Base-by-base conservation (phyloP, 1,139 yeast genomes). In the Lipomyces yarrowii region DNA sequence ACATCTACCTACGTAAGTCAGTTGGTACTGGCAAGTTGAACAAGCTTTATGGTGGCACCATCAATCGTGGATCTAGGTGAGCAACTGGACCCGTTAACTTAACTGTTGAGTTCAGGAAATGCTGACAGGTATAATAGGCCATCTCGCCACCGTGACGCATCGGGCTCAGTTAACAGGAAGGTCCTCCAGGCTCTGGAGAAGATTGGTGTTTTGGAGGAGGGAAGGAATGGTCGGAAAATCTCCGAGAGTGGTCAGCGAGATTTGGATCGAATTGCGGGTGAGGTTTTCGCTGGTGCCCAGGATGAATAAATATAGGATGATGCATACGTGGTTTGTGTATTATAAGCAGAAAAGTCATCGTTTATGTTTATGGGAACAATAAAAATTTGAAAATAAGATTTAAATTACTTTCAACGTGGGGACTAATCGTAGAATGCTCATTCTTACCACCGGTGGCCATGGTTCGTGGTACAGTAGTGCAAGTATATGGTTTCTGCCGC, bases 161-260 rank as follows among this genome's bases (percentile, higher is more conserved):
- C 99, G 71, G 99, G 99, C 82, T 92, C 98, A 76, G 87, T 94
- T 81, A 96, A 94, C 97, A 92, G 99, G 90, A 92, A 84, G 85
- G 98, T 91, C 76, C 87, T 96, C 80, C 99, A 94, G 87, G 88
- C 98, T 79, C 91, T 94, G 81, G 98, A 93, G 88, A 92, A 93
- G 88, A 90, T 94, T 76, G 99, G 98, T 83, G 94, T 94, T 77
- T 86, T 94, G 78, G 99, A 94, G 86, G 87, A 90, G 82, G 88
- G 97, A 81, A 91, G 93, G 84, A 92, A 91, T 83, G 99, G 99
- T 83, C 96, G 99, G 89, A 92, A 94, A 86, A 91, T 94, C 88
- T 90, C 98, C 74, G 98, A 92, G 83, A 91, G 92, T 86, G 99
- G 99, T 82, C 98, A 94, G 87, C 93, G 99, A 90, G 99, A 94